phyloP scores from a whole-genome alignment of 352 stramenopile species.

The Phytopythium ostracodes region DNA sequence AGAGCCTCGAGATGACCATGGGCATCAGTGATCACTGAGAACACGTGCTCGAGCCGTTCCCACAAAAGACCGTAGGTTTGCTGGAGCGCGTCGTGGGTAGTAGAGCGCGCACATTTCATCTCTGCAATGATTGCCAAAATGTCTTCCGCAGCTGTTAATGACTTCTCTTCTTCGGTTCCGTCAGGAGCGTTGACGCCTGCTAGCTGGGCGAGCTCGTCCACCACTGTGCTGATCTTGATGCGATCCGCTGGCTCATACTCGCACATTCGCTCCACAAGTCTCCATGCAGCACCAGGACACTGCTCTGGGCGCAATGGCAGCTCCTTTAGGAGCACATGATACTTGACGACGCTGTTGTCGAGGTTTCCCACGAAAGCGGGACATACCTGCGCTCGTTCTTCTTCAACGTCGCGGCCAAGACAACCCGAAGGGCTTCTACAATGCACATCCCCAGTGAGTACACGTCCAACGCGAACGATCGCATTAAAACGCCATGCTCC shows the following conservation, averaged over 20 bases:
- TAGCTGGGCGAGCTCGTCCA: not conserved
- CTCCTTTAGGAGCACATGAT: not conserved
- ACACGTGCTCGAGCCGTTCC: too few species aligned
- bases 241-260: not conserved
- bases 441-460: slow-evolving; percentile 15
- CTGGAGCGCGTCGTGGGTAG: too few species aligned
- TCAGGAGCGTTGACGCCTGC: too few species aligned
- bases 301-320: not conserved
- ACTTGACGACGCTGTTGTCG: not conserved
- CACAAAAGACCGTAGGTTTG: too few species aligned
- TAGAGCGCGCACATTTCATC: too few species aligned
- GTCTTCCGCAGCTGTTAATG: too few species aligned
- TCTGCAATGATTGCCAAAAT: too few species aligned
- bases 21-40: too few species aligned
- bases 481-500: too few species aligned
- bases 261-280: not conserved
- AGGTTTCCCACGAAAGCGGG: not conserved
- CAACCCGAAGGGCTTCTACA: slow-evolving; percentile 9
- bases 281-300: not conserved
- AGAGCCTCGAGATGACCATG: too few species aligned
- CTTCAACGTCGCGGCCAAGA: not conserved
- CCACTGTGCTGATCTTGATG: not conserved
- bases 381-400: not conserved
- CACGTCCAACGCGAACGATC: slow-evolving; percentile 13
- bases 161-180: too few species aligned